phyloP scores from a whole-genome alignment of 2,329 filamentous ascomycete species.

The Sporothrix sp. region DNA sequence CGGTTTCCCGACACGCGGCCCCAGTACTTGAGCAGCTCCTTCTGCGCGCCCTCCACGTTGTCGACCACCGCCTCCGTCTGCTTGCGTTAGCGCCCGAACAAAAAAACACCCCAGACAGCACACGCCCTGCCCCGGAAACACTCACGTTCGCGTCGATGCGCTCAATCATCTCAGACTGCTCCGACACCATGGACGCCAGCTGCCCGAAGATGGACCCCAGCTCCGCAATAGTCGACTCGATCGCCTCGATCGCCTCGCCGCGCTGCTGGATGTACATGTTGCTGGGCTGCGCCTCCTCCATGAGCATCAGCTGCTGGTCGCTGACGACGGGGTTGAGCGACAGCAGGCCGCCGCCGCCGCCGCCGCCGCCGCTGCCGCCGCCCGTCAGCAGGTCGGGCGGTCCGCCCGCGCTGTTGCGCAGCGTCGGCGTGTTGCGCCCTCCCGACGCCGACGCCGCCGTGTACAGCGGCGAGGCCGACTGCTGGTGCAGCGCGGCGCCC shows the following conservation, averaged over 20 bases:
- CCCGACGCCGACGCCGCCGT: slow-evolving; percentile 53
- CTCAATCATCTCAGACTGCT: slow-evolving; percentile 89
- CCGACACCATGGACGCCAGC: slow-evolving; percentile 89
- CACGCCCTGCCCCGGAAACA: not conserved
- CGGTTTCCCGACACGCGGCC: slow-evolving; percentile 85
- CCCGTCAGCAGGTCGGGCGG: slow-evolving; percentile 10
- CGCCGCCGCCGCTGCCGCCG: slow-evolving; percentile 18
- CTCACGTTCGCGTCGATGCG: slow-evolving; percentile 22
- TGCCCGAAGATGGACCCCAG: slow-evolving; percentile 53
- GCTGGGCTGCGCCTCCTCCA: slow-evolving; percentile 80
- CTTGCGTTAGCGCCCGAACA: slow-evolving; percentile 1
- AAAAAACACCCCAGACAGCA: not conserved
- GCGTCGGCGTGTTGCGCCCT: slow-evolving; percentile 16
- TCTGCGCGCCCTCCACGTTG: slow-evolving; percentile 93
- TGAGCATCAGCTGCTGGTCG: slow-evolving; percentile 80
- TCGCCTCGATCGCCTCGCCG: slow-evolving; percentile 92
- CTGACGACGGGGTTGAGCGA: slow-evolving; percentile 69
- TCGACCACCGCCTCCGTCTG: slow-evolving; percentile 89
- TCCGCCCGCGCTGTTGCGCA: slow-evolving; percentile 9
- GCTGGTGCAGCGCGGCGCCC: slow-evolving; percentile 31
- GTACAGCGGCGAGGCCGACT: slow-evolving; percentile 72
- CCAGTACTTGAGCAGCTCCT: slow-evolving; percentile 96
- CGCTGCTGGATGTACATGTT: slow-evolving; percentile 89
- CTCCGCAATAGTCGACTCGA: slow-evolving; percentile 90
- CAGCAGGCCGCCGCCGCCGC: slow-evolving; percentile 58